Evolutionary conservation across 805 yeast genomes (phyloP).

Genomic region (Sporopachydermia lactativora): DNA sequence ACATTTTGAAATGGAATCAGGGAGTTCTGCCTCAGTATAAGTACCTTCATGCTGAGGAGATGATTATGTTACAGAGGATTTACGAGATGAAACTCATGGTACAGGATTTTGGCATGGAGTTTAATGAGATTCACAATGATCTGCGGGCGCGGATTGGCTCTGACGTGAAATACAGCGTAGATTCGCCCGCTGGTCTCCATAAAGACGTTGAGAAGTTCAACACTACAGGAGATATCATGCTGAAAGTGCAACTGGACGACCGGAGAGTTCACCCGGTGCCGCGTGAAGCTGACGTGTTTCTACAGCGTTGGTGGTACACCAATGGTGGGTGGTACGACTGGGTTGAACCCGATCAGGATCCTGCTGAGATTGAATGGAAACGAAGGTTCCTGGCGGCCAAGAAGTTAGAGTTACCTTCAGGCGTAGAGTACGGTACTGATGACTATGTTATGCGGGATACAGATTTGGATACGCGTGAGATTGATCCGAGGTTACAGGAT

Average conservation of each 20-base stretch:
- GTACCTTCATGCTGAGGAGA: constrained; percentile 52
- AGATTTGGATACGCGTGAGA: constrained; percentile 1
- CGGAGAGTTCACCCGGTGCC: constrained; percentile 23
- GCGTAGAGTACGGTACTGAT: constrained; percentile 1
- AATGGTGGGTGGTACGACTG: constrained; percentile 81
- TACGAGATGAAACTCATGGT: constrained; percentile 42
- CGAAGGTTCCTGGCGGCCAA: constrained; percentile 2
- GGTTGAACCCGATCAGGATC: constrained; percentile 86
- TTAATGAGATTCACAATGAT: constrained; percentile 31
- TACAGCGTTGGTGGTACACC: constrained; percentile 78
- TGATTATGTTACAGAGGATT: constrained; percentile 49
- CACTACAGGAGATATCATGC: constrained; percentile 16
- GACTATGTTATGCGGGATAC: not conserved
- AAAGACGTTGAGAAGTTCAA: constrained; percentile 19
- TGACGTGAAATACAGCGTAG: constrained; percentile 11
- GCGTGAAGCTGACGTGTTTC: constrained; percentile 30
- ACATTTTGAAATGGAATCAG: constrained; percentile 42
- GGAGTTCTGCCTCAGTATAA: constrained; percentile 54
- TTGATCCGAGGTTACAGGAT: constrained; percentile 1
- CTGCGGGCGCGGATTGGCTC: constrained; percentile 14
- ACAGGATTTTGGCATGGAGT: constrained; percentile 19
- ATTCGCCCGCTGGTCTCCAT: constrained; percentile 18
- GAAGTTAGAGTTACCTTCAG: not conserved
- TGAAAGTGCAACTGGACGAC: constrained; percentile 24
- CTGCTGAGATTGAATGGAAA: constrained; percentile 39